A percentile compares a stretch with the other conserved stretches of the same genome.
Conservation (phyloP, 1,139 yeast species). For the Nakaseomyces uthaithaninus region DNA sequence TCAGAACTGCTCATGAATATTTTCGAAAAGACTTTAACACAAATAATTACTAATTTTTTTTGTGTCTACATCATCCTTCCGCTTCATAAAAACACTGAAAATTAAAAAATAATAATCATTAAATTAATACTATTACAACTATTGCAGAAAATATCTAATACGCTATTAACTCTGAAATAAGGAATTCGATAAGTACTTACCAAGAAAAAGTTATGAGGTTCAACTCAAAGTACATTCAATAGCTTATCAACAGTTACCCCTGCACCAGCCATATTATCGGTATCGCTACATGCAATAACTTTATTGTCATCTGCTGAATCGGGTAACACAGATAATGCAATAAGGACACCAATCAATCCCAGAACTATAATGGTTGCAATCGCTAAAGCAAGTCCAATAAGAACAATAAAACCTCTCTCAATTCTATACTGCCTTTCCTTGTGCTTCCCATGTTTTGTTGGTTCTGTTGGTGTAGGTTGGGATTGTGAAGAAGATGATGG, state of each 20-base stretch:
- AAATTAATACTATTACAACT: slow-evolving; percentile 1
- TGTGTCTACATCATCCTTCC: too few species aligned
- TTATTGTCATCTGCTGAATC: slow-evolving; percentile 9
- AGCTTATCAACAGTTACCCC: background rate
- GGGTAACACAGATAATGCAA: slow-evolving; percentile 40
- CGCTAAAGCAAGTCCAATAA: slow-evolving; percentile 82
- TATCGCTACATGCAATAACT: background rate
- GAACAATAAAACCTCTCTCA: slow-evolving; percentile 69
- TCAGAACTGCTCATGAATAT: too few species aligned
- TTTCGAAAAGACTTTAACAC: too few species aligned
- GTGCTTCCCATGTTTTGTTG: slow-evolving; percentile 12
- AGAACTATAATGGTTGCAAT: slow-evolving; percentile 67
- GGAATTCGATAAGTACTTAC: too few species aligned
- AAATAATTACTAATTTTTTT: too few species aligned
- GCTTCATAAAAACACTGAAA: too few species aligned
- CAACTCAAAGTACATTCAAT: background rate
- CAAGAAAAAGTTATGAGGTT: background rate
- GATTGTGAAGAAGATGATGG: slow-evolving; percentile 24
- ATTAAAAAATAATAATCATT: background rate
- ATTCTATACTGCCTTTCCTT: slow-evolving; percentile 23
- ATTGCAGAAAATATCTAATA: background rate
- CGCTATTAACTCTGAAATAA: too few species aligned
- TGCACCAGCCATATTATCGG: slow-evolving; percentile 4
- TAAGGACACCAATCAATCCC: slow-evolving; percentile 52
- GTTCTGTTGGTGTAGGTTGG: slow-evolving; percentile 17